These are phyloP conservation scores for Termitomyces sp. DNA, from an alignment of 768 basidiomycete species.

Conservation along the genomic window DNA sequence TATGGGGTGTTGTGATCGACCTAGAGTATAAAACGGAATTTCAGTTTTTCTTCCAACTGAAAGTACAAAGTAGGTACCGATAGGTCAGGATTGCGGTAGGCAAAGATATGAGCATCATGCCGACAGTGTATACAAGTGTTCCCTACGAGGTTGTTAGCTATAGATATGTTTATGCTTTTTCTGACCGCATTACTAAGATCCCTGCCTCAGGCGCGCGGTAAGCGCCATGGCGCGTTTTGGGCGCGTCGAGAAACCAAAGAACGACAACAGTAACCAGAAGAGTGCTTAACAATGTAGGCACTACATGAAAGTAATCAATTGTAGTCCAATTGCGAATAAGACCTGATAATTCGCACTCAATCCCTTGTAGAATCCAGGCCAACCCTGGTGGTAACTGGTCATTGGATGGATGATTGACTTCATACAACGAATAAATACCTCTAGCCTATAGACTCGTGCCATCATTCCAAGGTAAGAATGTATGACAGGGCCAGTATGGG, in stretches of 20 bases:
- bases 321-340: not conserved
- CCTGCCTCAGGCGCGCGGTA: conserved; percentile 62
- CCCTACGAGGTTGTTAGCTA: conserved; percentile 26
- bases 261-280: conserved; percentile 53
- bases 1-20: conserved; percentile 79
- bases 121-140: conserved; percentile 57
- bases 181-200: conserved; percentile 30
- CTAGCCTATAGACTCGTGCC: conserved; percentile 60
- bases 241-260: conserved; percentile 51
- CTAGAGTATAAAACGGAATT: conserved; percentile 30
- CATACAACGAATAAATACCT: conserved; percentile 39
- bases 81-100: conserved; percentile 75
- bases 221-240: conserved; percentile 54
- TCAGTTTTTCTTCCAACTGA: not conserved
- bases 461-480: conserved; percentile 74
- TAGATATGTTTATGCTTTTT: not conserved
- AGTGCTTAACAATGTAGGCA: conserved; percentile 44
- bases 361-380: conserved; percentile 77
- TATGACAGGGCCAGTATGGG: conserved; percentile 75
- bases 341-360: conserved; percentile 34
- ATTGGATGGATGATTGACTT: not conserved
- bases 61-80: conserved; percentile 39
- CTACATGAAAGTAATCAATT: conserved; percentile 16
- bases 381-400: conserved; percentile 36
- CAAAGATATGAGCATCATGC: conserved; percentile 58